These are phyloP conservation scores for Detonula confervacea DNA, from an alignment of 352 stramenopile genomes.

Conservation along the genomic window DNA sequence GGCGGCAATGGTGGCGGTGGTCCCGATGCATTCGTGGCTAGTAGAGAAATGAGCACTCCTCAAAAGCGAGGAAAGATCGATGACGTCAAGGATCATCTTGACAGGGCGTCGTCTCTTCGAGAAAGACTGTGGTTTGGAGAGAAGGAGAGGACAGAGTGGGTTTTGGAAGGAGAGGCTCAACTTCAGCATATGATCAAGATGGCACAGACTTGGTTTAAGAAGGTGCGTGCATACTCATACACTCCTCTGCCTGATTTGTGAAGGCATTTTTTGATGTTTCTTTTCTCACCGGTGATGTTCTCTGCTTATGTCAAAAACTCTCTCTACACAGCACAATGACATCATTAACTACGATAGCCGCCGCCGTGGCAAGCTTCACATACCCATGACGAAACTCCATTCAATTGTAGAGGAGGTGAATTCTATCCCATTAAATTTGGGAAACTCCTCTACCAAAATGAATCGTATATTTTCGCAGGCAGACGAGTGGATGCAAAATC, in stretches of 20 bases:
- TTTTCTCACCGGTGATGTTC: not conserved
- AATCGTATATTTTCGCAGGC: constrained; percentile 69
- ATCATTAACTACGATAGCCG: constrained; percentile 72
- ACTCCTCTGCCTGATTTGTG: constrained; percentile 18
- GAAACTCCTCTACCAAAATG: constrained; percentile 70
- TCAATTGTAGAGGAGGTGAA: constrained; percentile 68
- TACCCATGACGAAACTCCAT: constrained; percentile 67
- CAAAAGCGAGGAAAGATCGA: constrained; percentile 76
- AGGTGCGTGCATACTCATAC: constrained; percentile 47
- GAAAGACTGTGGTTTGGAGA: constrained; percentile 60
- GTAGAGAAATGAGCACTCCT: constrained; percentile 18
- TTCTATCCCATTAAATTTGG: constrained; percentile 74
- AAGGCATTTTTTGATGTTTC: not conserved
- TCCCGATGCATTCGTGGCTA: constrained; percentile 15
- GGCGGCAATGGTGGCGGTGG: no score
- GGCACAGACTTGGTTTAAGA: constrained; percentile 74
- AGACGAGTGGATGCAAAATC: constrained; percentile 71
- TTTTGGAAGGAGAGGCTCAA: constrained; percentile 65
- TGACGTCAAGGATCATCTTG: constrained; percentile 75
- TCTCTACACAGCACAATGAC: constrained; percentile 56
- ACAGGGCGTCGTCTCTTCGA: constrained; percentile 60
- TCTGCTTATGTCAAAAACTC: no score
- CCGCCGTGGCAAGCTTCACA: constrained; percentile 48
- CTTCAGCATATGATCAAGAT: constrained; percentile 63
- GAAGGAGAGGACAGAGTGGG: constrained; percentile 62